These are phyloP conservation scores for Candida coleopterorum DNA, from an alignment of 805 yeast species.

Conservation along the genomic window DNA sequence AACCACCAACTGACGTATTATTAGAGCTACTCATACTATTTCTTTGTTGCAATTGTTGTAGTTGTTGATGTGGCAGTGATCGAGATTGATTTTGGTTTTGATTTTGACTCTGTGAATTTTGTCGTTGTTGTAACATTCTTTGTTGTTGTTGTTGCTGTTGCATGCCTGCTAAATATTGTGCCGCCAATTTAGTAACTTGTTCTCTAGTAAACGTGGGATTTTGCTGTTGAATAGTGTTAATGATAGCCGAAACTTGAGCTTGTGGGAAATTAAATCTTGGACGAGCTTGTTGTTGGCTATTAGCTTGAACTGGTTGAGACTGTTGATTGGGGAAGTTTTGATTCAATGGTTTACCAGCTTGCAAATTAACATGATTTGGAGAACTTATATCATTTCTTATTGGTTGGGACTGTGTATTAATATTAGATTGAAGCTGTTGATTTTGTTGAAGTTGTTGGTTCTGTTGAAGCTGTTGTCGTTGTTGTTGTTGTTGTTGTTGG, in stretches of 20 bases:
- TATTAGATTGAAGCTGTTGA: slow-evolving; percentile 2
- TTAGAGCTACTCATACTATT: slow-evolving; percentile 31
- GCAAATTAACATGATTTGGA: slow-evolving; percentile 1
- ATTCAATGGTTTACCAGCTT: slow-evolving; percentile 1
- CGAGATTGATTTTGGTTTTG: slow-evolving; percentile 33
- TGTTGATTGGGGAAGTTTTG: not conserved
- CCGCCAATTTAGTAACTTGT: slow-evolving; percentile 63
- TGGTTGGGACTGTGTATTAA: slow-evolving; percentile 5
- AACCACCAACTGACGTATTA: slow-evolving; percentile 33
- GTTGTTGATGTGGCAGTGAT: slow-evolving; percentile 19
- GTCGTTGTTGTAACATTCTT: slow-evolving; percentile 4
- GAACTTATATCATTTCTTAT: slow-evolving; percentile 2
- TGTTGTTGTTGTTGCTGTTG: slow-evolving; percentile 46
- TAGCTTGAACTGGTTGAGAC: slow-evolving; percentile 13
- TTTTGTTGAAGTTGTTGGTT: not conserved
- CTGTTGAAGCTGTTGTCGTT: too few relatives aligned
- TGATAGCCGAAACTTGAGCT: slow-evolving; percentile 61
- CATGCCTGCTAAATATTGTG: slow-evolving; percentile 54
- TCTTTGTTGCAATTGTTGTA: slow-evolving; percentile 13
- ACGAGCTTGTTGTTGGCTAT: slow-evolving; percentile 11
- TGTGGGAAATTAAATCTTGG: slow-evolving; percentile 46
- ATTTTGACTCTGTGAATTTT: slow-evolving; percentile 25
- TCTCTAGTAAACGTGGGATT: slow-evolving; percentile 60
- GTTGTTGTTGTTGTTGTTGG: slow-evolving; percentile 1
- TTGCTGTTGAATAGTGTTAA: slow-evolving; percentile 59